Conservation (phyloP, 2,329 filamentous ascomycete genomes). For the Fusarium udum region DNA sequence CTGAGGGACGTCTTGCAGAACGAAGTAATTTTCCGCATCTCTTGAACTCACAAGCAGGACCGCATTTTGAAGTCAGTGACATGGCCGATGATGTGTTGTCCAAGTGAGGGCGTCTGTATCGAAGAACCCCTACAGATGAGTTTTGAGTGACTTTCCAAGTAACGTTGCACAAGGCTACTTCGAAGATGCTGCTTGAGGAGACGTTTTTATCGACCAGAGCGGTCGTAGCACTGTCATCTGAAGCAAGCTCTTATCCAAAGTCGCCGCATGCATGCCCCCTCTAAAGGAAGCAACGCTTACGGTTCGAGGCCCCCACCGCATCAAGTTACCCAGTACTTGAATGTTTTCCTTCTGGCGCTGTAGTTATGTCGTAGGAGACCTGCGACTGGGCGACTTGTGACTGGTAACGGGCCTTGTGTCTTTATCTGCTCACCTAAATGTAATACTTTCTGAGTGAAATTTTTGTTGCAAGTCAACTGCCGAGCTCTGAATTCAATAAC, state of each 20-base stretch:
- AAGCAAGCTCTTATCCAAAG: background rate
- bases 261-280: no score
- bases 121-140: fast-evolving
- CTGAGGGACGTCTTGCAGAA: fast-evolving
- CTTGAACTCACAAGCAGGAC: background rate
- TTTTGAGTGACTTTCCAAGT: fast-evolving
- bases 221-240: no score
- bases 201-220: fast-evolving
- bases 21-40: background rate
- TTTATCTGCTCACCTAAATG: no score
- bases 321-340: no score
- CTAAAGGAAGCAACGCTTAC: background rate
- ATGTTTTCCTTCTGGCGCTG: background rate
- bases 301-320: no score
- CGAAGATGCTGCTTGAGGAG: fast-evolving
- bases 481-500: background rate
- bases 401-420: no score
- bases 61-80: no score
- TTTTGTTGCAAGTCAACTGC: background rate
- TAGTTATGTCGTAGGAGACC: no score
- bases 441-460: no score
- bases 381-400: background rate
- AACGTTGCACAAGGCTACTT: background rate
- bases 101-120: no score
- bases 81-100: background rate